Base-by-base conservation (phyloP, 1,284 basidiomycete species). In the Cutaneotrichosporon mucoides region DNA sequence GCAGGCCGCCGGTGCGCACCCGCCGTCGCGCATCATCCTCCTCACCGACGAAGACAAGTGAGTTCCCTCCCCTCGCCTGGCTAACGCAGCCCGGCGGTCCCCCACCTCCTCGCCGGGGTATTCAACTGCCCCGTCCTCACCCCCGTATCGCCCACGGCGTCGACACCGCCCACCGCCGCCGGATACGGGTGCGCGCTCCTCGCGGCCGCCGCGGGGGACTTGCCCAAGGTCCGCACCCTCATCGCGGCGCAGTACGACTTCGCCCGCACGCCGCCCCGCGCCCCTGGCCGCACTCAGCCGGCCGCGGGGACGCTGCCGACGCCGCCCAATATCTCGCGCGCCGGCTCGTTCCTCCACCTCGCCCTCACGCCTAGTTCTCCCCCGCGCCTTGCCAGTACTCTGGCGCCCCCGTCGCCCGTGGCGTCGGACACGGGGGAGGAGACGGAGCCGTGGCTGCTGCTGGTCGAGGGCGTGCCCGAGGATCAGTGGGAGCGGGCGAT, bases 401-500 rank as follows among this genome's bases (percentile, higher is more conserved):
- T 11, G 16, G 16, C 12, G 10, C 44, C 44, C 9, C 44, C 44
- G 16, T 45, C 44, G 44, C 44, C 44, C 8, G 44, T 24, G 4
- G 46, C 46, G 5, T 48, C 46, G 13, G 46, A 41, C 24, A 43
- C 36, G 5, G 48, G 53, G 24, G 58, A 45, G 37, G 38, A 6
- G n/a, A 16, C 34, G 15, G 50, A 24, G 11, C 11, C 24, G 37
- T 46, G 38, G 44, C 51, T 56, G 7, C 44, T 15, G 3, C 43
- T 48, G 6, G 33, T 53, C 33, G 13, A 42, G 2, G 11, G 42
- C n/a, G 45, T 45, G 24, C 54, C 59, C 2, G n/a, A 12, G 38
- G 50, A 60, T 42, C 47, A n/a, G 13, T 60, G 54, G 54, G 59
- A 53, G 50, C 38, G 37, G n/a, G 40, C 46, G 36, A 47, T 60